A percentile compares a stretch with the other conserved stretches of the same genome.
phyloP scores from a whole-genome alignment of 23 red algal genomes.

The Gracilaria vermiculophylla region DNA sequence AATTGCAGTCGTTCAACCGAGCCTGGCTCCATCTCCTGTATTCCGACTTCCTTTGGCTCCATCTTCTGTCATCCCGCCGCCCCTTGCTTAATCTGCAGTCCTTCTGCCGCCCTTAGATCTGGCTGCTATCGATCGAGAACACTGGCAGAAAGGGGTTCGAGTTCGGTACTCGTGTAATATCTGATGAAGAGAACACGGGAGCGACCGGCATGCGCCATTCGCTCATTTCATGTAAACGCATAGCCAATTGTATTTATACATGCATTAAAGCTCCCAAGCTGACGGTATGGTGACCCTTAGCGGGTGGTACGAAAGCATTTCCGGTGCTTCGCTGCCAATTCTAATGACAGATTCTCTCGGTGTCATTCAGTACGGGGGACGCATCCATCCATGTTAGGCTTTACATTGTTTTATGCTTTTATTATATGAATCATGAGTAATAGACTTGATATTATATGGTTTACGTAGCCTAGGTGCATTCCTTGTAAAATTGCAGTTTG shows the following conservation, averaged over 20 bases:
- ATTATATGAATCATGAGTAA: no score
- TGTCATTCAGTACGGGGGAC: slow-evolving; percentile 95
- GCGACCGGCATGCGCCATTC: slow-evolving; percentile 96
- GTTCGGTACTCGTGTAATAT: slow-evolving; percentile 96
- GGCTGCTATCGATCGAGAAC: no score
- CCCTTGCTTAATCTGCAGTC: background rate
- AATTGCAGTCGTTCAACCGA: no score
- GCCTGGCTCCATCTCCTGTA: no score
- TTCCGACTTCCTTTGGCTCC: background rate
- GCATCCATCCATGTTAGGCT: no score
- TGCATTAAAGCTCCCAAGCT: slow-evolving; percentile 91
- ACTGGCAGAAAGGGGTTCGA: slow-evolving; percentile 90
- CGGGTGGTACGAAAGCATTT: slow-evolving; percentile 97
- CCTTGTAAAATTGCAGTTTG: no score
- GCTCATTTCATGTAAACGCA: slow-evolving; percentile 86
- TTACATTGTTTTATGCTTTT: no score
- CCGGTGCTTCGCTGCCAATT: slow-evolving; percentile 96
- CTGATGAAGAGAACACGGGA: slow-evolving; percentile 98
- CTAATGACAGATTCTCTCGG: slow-evolving; percentile 81
- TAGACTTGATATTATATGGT: no score
- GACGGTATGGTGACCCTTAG: slow-evolving; percentile 93
- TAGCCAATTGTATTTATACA: slow-evolving; percentile 98
- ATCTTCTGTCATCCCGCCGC: background rate
- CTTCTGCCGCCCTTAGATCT: no score
- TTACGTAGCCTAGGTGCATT: no score